These are phyloP conservation scores for Pulveroboletus ravenelii DNA, from an alignment of 768 basidiomycete species.

Conservation along the genomic window DNA sequence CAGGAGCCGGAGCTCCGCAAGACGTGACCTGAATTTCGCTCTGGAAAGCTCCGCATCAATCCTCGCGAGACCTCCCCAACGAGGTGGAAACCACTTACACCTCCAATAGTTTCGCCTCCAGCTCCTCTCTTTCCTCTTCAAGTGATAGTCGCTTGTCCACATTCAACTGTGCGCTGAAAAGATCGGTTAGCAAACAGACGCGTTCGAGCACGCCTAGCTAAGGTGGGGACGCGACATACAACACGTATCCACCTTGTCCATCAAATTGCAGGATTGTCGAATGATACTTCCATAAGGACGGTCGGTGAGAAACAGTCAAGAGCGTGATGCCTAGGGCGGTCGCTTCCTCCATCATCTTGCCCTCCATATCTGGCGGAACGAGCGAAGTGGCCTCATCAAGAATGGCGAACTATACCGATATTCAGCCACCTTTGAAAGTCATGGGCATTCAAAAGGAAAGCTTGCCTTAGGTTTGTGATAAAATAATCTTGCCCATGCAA, in stretches of 20 bases:
- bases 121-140: slow-evolving; percentile 89
- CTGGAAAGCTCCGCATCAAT: slow-evolving; percentile 32
- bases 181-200: not conserved
- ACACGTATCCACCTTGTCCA: slow-evolving; percentile 92
- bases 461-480: slow-evolving; percentile 89
- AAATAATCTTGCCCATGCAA: slow-evolving; percentile 95
- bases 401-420: slow-evolving; percentile 75
- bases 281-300: slow-evolving; percentile 92
- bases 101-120: slow-evolving; percentile 82
- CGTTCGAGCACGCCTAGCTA: not conserved
- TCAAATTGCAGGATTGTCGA: slow-evolving; percentile 86
- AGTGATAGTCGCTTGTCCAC: slow-evolving; percentile 85
- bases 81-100: slow-evolving; percentile 50
- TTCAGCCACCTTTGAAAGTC: not conserved
- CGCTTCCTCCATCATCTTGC: slow-evolving; percentile 91
- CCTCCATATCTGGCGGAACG: slow-evolving; percentile 90
- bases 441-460: not conserved
- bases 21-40: slow-evolving; percentile 74
- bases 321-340: slow-evolving; percentile 85
- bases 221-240: slow-evolving; percentile 48
- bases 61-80: not conserved
- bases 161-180: slow-evolving; percentile 74
- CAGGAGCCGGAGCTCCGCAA: slow-evolving; percentile 59
- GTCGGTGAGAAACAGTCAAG: slow-evolving; percentile 91
- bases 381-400: slow-evolving; percentile 95